Percentiles rank a stretch among this genome's conserved stretches.
phyloP scores from a whole-genome alignment of 192 early-diverging fungal species.

The Lunasporangiospora selenospora region DNA sequence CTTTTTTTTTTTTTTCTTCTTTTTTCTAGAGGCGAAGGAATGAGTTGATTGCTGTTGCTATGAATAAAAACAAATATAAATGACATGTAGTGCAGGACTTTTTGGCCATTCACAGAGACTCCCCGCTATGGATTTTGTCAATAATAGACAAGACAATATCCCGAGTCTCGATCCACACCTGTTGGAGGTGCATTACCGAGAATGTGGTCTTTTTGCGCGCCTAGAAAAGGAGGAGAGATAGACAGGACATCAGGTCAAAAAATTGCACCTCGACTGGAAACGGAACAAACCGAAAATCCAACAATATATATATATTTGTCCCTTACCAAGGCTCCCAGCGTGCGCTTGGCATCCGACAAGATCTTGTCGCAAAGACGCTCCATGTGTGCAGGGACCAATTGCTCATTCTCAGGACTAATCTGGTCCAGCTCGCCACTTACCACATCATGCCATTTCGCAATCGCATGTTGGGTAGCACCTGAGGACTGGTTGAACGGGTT shows the following conservation, averaged over 20 bases:
- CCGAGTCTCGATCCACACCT: slow-evolving; percentile 40
- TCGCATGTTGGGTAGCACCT: slow-evolving; percentile 24
- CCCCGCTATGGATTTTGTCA: slow-evolving; percentile 29
- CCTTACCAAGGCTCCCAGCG: slow-evolving; percentile 33
- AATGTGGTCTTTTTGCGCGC: slow-evolving; percentile 29
- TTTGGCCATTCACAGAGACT: background rate
- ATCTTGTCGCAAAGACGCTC: slow-evolving; percentile 43
- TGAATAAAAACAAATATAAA: too few relatives aligned
- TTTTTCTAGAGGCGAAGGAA: too few relatives aligned
- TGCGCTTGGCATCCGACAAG: slow-evolving; percentile 1
- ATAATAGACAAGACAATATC: slow-evolving; percentile 37
- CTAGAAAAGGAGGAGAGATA: background rate
- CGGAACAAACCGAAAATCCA: background rate
- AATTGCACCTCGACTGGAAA: too few relatives aligned
- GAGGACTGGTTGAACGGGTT: slow-evolving; percentile 21
- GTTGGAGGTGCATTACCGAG: slow-evolving; percentile 34
- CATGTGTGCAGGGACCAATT: slow-evolving; percentile 28
- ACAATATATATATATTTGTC: background rate
- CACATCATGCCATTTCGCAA: slow-evolving; percentile 54
- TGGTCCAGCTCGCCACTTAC: slow-evolving; percentile 52
- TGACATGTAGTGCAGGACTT: too few relatives aligned
- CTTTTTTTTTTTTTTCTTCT: too few relatives aligned
- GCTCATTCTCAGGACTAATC: slow-evolving; percentile 52
- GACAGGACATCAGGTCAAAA: background rate
- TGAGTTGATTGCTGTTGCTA: too few relatives aligned